Evolutionary conservation across 306 rosid genomes (phyloP), one percentile per base, ranked within the genome.

Genomic region (Medicago lupulina): DNA sequence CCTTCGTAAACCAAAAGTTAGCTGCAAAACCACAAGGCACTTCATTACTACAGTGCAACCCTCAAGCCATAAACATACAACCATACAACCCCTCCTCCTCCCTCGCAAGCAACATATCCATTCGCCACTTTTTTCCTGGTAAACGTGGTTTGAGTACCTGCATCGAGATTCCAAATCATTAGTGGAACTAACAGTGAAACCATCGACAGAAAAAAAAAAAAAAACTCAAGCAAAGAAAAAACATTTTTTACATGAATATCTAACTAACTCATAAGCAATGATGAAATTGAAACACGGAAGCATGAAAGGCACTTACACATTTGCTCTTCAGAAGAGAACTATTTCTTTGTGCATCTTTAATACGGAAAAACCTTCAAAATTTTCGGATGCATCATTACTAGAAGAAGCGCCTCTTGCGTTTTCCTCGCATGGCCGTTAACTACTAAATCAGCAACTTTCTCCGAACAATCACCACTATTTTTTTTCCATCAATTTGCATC

Each of bases 61-160:
- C 38, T 34, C 38, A 34, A 34, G 38, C 38, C 7, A 34, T 4
- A 34, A 34, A 34, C 38, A 34, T 1, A 6, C 38, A 5, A 34
- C 38, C 38, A 34, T 1, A 6, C 38, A 5, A 34, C 38, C 38
- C 38, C 38, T 6, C 38, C 38, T 7, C 7, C 7, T 34, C 38
- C 38, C 38, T 34, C 38, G 38, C 38, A 34, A 34, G 38, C 38
- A 34, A 6, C 38, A 6, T 34, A 34, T 34, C 38, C 38, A 34
- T 34, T 34, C 38, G 5, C 38, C 38, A 6, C 38, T 34, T 34
- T 7, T 70, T 94, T 73, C 84, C 74, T 44, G 71, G 90, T 39
- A 82, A 79, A 46, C 91, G 87, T 44, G 88, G 93, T 73, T 69
- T 76, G 51, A 84, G 84, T 19, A 79, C 82, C 98, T 93, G 82